Conservation (phyloP, 352 stramenopile genomes). For the Globisporangium alternatum region DNA sequence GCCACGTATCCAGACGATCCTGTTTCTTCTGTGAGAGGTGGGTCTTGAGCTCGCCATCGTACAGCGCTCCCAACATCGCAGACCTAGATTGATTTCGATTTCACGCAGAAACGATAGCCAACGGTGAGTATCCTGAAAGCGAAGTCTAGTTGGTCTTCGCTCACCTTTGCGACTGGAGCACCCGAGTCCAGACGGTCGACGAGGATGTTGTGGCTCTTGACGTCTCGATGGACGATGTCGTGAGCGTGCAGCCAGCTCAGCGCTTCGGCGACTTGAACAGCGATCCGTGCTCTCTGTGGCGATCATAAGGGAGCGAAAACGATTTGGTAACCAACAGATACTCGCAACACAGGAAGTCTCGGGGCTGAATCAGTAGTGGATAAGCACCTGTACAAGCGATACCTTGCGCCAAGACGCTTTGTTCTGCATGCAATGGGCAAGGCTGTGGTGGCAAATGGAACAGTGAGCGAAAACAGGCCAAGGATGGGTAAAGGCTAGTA, state of each 20-base stretch:
- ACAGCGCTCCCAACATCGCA: constrained; percentile 37
- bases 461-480: not conserved
- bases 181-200: constrained; percentile 12
- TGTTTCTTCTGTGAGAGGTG: constrained; percentile 26
- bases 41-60: constrained; percentile 11
- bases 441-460: constrained; percentile 12
- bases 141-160: not conserved
- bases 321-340: not conserved
- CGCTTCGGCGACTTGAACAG: constrained; percentile 28
- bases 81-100: constrained; percentile 16
- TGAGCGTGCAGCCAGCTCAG: constrained; percentile 33
- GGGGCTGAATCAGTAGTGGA: not conserved
- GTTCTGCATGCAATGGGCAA: constrained; percentile 35
- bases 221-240: constrained; percentile 39
- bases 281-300: constrained; percentile 29
- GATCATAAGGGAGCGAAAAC: not conserved
- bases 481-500: not conserved
- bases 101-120: not conserved
- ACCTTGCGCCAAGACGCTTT: constrained; percentile 22
- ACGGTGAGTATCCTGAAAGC: not conserved
- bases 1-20: constrained; percentile 45
- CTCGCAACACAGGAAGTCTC: not conserved
- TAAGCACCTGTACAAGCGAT: constrained; percentile 27
- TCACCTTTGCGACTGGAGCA: constrained; percentile 26
- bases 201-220: constrained; percentile 48